Base-by-base conservation (phyloP, 1,139 yeast species). In the Blastobotrys apis region DNA sequence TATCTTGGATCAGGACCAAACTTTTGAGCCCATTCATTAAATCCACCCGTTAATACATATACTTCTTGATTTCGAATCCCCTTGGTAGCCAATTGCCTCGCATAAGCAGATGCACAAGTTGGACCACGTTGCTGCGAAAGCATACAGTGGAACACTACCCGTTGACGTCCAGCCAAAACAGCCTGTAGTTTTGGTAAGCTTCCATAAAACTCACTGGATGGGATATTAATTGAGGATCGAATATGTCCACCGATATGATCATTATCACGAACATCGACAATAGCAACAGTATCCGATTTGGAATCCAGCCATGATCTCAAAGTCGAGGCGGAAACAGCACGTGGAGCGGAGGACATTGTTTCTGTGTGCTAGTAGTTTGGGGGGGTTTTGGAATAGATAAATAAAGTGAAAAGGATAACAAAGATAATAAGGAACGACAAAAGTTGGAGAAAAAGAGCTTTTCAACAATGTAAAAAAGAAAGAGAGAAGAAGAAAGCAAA, bases 71-170 rank as follows among this genome's bases (percentile, higher is more conserved):
- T 57, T 8, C 60, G 61, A 33, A 66, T 58, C 17, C 63, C 63
- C 30, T 32, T 62, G 1, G 67, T 62, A 2, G 71, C 75, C 15
- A 81, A 58, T 16, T 73, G 69, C 51, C 92, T 67, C 48, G 81
- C 65, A 55, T 84, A 84, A 55, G 72, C 72, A 61, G 81, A 68
- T 0, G 97, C 88, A 2, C 95, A 76, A 6, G 85, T 71, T 0
- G 97, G 97, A 0, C 97, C 97, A 39, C 97, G 70, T 48, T 81
- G 94, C 64, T 90, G 97, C 2, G 94, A 82, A 36, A 85, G 71
- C 32, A 88, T 90, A 65, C 97, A 92, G 62, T 90, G 96, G 67
- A 92, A 90, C 1, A 92, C 83, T 0, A 88, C 80, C 47, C 77
- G 77, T 43, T 73, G 69, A 10, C 69, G 63, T 5, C 63, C 60